Evolutionary conservation across 306 rosid genomes (phyloP).

Genomic region (Albizia julibrissin): DNA sequence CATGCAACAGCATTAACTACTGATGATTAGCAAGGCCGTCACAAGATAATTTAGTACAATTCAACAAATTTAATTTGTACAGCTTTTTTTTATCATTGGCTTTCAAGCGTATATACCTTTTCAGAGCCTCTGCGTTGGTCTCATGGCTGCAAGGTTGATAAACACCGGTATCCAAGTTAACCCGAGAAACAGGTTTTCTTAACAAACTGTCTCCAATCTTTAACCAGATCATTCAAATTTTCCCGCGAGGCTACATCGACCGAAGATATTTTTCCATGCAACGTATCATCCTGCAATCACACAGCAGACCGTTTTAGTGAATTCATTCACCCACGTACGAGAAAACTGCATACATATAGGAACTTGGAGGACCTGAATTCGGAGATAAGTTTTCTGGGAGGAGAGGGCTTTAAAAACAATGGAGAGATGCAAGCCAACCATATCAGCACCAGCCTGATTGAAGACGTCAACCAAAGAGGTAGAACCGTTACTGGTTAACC

Average conservation of each 20-base stretch:
- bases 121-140: conserved; percentile 57
- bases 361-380: conserved; percentile 39
- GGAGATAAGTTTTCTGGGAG: conserved; percentile 43
- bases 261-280: conserved; percentile 34
- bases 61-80: background rate
- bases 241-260: conserved; percentile 52
- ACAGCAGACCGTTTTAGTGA: background rate
- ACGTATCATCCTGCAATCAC: conserved; percentile 48
- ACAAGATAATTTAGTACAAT: background rate
- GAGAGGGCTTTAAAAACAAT: conserved; percentile 48
- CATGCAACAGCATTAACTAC: background rate
- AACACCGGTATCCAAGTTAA: conserved; percentile 47
- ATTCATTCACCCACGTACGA: background rate
- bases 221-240: conserved; percentile 46
- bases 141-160: conserved; percentile 34
- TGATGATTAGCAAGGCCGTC: background rate
- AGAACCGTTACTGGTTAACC: conserved; percentile 48
- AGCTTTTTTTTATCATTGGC: background rate
- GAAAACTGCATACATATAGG: background rate
- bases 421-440: conserved; percentile 49
- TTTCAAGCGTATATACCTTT: conserved; percentile 29
- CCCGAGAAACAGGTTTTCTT: conserved; percentile 55
- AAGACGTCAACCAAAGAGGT: conserved; percentile 43
- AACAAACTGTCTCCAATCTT: conserved; percentile 45
- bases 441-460: conserved; percentile 41